Percentiles rank a stretch among this genome's conserved stretches.
These are phyloP conservation scores for Colletotrichum brevisporum DNA, from an alignment of 2,329 filamentous ascomycete genomes.

Conservation along the genomic window DNA sequence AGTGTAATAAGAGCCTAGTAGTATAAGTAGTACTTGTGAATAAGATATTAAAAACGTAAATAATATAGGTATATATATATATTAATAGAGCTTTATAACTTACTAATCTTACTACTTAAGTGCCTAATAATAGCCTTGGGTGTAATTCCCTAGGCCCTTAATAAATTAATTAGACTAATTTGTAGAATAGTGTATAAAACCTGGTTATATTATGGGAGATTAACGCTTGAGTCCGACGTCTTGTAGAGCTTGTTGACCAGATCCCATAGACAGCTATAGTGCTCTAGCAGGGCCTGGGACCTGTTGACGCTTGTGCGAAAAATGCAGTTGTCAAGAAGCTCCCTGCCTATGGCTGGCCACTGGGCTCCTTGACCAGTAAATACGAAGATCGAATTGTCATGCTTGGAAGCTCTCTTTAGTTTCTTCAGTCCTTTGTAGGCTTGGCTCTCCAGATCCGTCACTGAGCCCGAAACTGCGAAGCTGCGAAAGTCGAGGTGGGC, in stretches of 20 bases:
- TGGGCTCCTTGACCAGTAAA: conserved; percentile 57
- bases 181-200: conserved; percentile 62
- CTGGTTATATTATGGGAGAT: conserved; percentile 48
- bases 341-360: conserved; percentile 51
- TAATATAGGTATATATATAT: too few relatives aligned
- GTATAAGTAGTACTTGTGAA: conserved; percentile 57
- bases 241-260: conserved; percentile 10
- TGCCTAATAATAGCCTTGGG: conserved; percentile 21
- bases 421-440: background rate
- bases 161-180: conserved; percentile 59
- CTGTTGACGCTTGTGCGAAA: conserved; percentile 17
- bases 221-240: background rate
- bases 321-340: conserved; percentile 44
- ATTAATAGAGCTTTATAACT: background rate
- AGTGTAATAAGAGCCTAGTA: conserved; percentile 47
- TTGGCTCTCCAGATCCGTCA: conserved; percentile 9
- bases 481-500: conserved; percentile 8
- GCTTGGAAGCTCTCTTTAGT: conserved; percentile 4
- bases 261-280: conserved; percentile 26
- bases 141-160: conserved; percentile 58
- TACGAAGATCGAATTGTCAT: conserved; percentile 42
- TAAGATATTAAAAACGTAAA: background rate
- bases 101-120: conserved; percentile 32
- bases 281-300: conserved; percentile 8
- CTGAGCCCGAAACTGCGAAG: conserved; percentile 16